Evolutionary conservation across 176 grass and related monocot species (phyloP).

Genomic region (Dactylis glomerata): DNA sequence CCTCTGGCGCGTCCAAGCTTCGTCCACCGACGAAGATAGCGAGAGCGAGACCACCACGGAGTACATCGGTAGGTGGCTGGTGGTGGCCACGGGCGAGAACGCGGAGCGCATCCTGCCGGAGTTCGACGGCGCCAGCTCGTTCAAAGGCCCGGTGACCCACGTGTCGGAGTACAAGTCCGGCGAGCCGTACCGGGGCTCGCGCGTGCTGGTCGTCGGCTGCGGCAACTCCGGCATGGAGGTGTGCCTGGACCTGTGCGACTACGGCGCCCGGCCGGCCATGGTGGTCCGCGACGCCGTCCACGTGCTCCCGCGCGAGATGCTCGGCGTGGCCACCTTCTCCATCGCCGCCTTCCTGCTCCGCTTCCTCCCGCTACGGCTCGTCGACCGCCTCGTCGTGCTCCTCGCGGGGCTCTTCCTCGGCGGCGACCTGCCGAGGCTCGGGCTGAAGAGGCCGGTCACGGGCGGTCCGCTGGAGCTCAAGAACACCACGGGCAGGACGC

Average conservation of each 20-base stretch:
- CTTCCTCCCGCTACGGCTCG: slow-evolving; percentile 44
- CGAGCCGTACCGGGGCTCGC: slow-evolving; percentile 9
- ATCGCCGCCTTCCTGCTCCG: slow-evolving; percentile 41
- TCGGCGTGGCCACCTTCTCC: slow-evolving; percentile 56
- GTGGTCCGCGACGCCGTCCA: slow-evolving; percentile 65
- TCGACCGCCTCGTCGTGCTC: slow-evolving; percentile 47
- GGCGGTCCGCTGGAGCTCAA: slow-evolving; percentile 50
- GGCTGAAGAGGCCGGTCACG: slow-evolving; percentile 35
- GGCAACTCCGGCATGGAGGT: slow-evolving; percentile 79
- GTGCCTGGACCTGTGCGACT: slow-evolving; percentile 57
- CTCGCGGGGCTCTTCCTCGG: slow-evolving; percentile 50
- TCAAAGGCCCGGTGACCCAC: slow-evolving; percentile 24
- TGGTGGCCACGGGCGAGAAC: slow-evolving; percentile 39
- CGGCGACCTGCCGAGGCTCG: slow-evolving; percentile 18
- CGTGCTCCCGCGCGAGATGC: slow-evolving; percentile 55
- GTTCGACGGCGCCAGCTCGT: neutral
- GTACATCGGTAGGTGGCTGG: slow-evolving; percentile 26
- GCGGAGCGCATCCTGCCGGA: slow-evolving; percentile 6
- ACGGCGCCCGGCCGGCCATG: slow-evolving; percentile 49
- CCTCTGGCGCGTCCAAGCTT: neutral
- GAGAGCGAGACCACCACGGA: neutral
- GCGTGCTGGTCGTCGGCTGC: slow-evolving; percentile 37
- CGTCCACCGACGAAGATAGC: neutral
- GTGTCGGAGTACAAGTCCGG: slow-evolving; percentile 18
- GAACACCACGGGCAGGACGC: slow-evolving; percentile 46